Percentiles rank a stretch among this genome's conserved stretches.
phyloP scores from a whole-genome alignment of 2,329 filamentous ascomycete species.

The Pseudopithomyces maydicus region DNA sequence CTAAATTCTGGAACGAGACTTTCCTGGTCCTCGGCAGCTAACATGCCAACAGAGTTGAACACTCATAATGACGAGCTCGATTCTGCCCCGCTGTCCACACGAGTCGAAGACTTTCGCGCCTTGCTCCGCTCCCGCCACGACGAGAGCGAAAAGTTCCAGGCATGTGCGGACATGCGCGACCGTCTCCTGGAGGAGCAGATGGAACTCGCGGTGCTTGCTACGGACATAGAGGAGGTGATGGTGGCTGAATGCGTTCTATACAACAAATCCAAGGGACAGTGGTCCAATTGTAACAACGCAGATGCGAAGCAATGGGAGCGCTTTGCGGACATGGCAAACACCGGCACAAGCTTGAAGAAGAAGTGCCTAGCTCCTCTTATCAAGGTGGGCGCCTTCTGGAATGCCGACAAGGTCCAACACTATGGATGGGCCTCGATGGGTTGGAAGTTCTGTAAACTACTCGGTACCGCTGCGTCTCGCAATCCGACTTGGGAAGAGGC shows the following conservation, averaged over 20 bases:
- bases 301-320: slow-evolving; percentile 18
- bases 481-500: slow-evolving; percentile 18
- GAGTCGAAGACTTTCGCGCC: not conserved
- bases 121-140: not conserved
- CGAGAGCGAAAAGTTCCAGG: slow-evolving; percentile 11
- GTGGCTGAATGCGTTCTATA: slow-evolving; percentile 9
- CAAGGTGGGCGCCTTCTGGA: slow-evolving; percentile 13
- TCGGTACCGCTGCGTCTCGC: slow-evolving; percentile 13
- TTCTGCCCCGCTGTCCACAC: not conserved
- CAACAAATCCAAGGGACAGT: slow-evolving; percentile 3
- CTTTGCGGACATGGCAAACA: slow-evolving; percentile 11
- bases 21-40: not conserved
- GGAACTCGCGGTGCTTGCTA: slow-evolving; percentile 2
- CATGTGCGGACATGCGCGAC: slow-evolving; percentile 7
- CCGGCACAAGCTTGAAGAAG: slow-evolving; percentile 12
- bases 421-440: slow-evolving; percentile 18
- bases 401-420: slow-evolving; percentile 16
- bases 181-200: slow-evolving; percentile 9
- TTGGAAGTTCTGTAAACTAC: slow-evolving; percentile 17
- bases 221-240: slow-evolving; percentile 13
- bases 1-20: not conserved
- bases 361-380: slow-evolving; percentile 16
- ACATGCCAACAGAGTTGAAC: not conserved
- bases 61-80: not conserved
- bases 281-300: not conserved